Conservation (phyloP, 2,329 filamentous ascomycete genomes). For the Trichophaea hybrida region DNA sequence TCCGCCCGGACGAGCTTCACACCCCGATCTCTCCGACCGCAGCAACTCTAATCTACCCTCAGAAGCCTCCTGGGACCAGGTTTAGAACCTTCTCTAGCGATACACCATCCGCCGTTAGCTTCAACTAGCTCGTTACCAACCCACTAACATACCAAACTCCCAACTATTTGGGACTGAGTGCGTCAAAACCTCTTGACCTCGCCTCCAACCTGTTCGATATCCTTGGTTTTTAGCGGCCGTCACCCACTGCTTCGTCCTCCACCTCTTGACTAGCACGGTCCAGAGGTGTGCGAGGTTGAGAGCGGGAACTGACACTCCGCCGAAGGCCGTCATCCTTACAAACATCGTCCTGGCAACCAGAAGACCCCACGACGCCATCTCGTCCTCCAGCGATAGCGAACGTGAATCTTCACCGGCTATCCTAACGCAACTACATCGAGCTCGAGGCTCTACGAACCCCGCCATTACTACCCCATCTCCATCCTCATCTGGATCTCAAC, state of each 20-base stretch:
- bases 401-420: slow-evolving; percentile 14
- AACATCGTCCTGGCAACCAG: slow-evolving; percentile 26
- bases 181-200: neutral
- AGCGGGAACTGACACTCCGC: slow-evolving; percentile 23
- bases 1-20: neutral
- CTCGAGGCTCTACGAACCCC: neutral
- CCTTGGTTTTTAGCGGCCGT: slow-evolving; percentile 17
- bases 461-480: neutral
- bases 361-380: slow-evolving; percentile 23
- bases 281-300: slow-evolving; percentile 22
- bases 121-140: neutral
- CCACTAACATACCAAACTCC: neutral
- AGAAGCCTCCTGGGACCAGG: neutral
- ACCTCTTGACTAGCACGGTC: slow-evolving; percentile 22
- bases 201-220: neutral
- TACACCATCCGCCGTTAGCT: neutral
- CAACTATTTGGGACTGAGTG: neutral
- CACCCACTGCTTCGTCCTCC: slow-evolving; percentile 20
- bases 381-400: slow-evolving; percentile 23
- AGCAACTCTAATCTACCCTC: neutral
- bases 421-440: slow-evolving; percentile 2
- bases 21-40: neutral
- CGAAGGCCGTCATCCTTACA: slow-evolving; percentile 11
- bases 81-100: neutral
- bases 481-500: slow-evolving; percentile 9